These are phyloP conservation scores for Malassezia sympodialis DNA, from an alignment of 1,284 basidiomycete genomes.

Conservation along the genomic window DNA sequence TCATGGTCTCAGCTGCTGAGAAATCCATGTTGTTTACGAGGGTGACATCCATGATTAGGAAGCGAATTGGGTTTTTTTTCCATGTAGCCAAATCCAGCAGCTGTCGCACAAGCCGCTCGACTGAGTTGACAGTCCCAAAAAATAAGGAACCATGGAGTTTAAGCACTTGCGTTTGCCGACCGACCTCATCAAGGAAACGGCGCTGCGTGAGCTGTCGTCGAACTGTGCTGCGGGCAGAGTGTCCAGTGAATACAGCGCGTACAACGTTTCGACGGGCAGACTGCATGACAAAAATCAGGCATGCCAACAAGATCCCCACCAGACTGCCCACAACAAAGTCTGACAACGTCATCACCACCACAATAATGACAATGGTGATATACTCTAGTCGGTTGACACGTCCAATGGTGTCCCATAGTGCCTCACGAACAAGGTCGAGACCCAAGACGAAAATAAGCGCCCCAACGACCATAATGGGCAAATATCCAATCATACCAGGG, in stretches of 20 bases:
- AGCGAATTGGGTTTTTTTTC: slow-evolving; percentile 71
- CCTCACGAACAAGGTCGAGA: slow-evolving; percentile 81
- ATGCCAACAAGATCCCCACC: slow-evolving; percentile 82
- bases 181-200: slow-evolving; percentile 78
- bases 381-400: slow-evolving; percentile 57
- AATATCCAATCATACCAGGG: slow-evolving; percentile 52
- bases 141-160: slow-evolving; percentile 84
- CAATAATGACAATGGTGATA: slow-evolving; percentile 53
- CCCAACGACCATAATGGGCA: slow-evolving; percentile 53
- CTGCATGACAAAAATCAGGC: slow-evolving; percentile 91
- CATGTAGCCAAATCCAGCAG: slow-evolving; percentile 67
- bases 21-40: slow-evolving; percentile 84
- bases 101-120: slow-evolving; percentile 65
- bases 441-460: slow-evolving; percentile 91
- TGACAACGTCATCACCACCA: slow-evolving; percentile 62
- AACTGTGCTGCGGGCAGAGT: slow-evolving; percentile 64
- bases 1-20: slow-evolving; percentile 87
- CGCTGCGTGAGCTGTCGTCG: slow-evolving; percentile 77
- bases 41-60: slow-evolving; percentile 56
- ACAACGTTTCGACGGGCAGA: slow-evolving; percentile 60
- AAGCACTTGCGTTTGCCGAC: slow-evolving; percentile 79
- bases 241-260: slow-evolving; percentile 41
- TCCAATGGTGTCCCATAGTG: slow-evolving; percentile 86
- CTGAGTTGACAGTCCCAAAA: slow-evolving; percentile 84
- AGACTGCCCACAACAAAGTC: slow-evolving; percentile 82